These are phyloP conservation scores for Plectosphaerella plurivora DNA, from an alignment of 2,329 filamentous ascomycete genomes.

Conservation along the genomic window DNA sequence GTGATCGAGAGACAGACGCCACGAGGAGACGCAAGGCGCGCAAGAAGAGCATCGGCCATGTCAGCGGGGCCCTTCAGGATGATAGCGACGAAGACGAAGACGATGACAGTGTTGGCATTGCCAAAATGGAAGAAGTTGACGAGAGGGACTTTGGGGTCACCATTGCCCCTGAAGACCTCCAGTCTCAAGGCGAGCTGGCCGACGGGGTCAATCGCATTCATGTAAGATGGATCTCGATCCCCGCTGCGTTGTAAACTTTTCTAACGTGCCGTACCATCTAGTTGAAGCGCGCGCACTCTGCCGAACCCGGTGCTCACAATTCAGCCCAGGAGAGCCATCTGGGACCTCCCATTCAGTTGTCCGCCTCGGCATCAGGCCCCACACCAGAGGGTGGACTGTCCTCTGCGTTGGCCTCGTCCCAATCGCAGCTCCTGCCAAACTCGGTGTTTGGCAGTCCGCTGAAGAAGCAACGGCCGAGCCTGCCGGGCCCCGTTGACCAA, in stretches of 20 bases:
- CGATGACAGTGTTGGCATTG: constrained; percentile 53
- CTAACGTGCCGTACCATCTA: constrained; percentile 23
- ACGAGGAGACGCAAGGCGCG: constrained; percentile 53
- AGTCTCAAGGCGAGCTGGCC: constrained; percentile 68
- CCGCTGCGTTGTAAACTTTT: constrained; percentile 4
- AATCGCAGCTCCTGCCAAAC: constrained; percentile 1
- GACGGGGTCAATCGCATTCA: constrained; percentile 80
- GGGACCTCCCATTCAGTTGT: background rate
- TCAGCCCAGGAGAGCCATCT: too few species aligned
- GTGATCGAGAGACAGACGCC: constrained; percentile 60
- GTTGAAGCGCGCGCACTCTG: constrained; percentile 79
- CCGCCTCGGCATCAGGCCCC: constrained; percentile 7
- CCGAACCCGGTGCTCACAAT: constrained; percentile 43
- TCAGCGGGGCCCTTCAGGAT: constrained; percentile 51
- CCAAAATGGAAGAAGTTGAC: constrained; percentile 61
- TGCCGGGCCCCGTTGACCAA: constrained; percentile 3
- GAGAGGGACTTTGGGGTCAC: constrained; percentile 57
- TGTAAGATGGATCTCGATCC: constrained; percentile 39
- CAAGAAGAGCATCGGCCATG: constrained; percentile 60
- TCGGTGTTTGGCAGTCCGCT: constrained; percentile 11
- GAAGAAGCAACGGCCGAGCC: constrained; percentile 12
- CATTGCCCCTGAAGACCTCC: constrained; percentile 66
- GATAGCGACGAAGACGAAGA: constrained; percentile 71
- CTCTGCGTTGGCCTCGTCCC: too few species aligned
- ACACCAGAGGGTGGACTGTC: constrained; percentile 4